Conservation (phyloP, 306 rosid genomes). For the Parietaria judaica region DNA sequence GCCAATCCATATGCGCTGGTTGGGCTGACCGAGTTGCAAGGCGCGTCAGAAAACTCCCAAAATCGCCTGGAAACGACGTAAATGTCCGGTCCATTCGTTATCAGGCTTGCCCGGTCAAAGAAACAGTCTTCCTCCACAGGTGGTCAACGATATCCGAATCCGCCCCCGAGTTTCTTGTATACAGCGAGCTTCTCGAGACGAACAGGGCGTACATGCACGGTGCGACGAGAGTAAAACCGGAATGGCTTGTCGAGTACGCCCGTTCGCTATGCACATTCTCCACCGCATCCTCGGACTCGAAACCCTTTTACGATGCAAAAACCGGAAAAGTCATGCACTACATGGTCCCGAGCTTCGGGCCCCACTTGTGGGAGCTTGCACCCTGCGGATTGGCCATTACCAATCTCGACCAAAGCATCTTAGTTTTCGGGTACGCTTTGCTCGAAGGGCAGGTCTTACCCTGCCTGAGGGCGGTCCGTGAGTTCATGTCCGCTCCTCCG, state of each 20-base stretch:
- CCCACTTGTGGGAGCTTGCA: slow-evolving; percentile 77
- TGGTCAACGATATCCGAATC: slow-evolving; percentile 56
- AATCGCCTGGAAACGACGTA: slow-evolving; percentile 32
- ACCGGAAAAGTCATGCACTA: slow-evolving; percentile 55
- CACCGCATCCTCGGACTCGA: slow-evolving; percentile 46
- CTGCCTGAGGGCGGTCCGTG: slow-evolving; percentile 46
- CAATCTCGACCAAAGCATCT: slow-evolving; percentile 27
- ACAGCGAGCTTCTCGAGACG: slow-evolving; percentile 63
- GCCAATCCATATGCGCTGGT: slow-evolving; percentile 94
- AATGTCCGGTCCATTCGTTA: slow-evolving; percentile 42
- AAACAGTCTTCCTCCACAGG: slow-evolving; percentile 60
- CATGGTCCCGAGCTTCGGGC: slow-evolving; percentile 62
- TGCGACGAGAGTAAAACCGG: slow-evolving; percentile 60
- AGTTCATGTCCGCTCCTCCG: slow-evolving; percentile 66
- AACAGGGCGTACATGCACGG: slow-evolving; percentile 90
- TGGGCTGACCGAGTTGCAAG: slow-evolving; percentile 96
- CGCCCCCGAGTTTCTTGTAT: slow-evolving; percentile 80
- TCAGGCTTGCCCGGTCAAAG: slow-evolving; percentile 63
- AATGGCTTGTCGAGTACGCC: slow-evolving; percentile 84
- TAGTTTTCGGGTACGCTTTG: slow-evolving; percentile 66
- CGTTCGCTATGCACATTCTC: slow-evolving; percentile 60
- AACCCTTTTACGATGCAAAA: slow-evolving; percentile 57
- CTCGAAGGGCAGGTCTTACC: slow-evolving; percentile 85
- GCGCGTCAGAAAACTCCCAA: slow-evolving; percentile 46
- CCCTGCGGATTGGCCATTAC: slow-evolving; percentile 39